Conservation (phyloP, 2,329 filamentous ascomycete species). For the Phaeosphaeria sp. region DNA sequence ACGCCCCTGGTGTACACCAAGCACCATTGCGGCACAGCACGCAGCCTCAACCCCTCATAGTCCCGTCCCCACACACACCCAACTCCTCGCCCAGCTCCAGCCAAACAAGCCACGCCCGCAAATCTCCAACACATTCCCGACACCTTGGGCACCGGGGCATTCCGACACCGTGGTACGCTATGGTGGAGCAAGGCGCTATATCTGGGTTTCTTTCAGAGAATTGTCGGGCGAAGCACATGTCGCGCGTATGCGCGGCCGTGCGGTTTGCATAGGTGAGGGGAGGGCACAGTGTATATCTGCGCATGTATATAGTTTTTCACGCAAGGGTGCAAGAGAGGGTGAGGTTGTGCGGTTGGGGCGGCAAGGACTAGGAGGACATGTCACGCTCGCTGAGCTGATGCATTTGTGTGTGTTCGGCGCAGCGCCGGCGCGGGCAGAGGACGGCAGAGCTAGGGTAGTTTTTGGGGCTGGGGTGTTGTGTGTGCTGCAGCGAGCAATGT, state of each 20-base stretch:
- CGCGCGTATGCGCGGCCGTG: background rate
- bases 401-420: no score
- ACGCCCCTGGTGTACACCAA: background rate
- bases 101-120: conserved; percentile 2
- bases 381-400: no score
- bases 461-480: no score
- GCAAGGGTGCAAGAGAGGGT: background rate
- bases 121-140: conserved; percentile 1
- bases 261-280: background rate
- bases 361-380: no score
- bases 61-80: no score
- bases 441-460: no score
- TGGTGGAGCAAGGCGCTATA: background rate
- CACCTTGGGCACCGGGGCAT: conserved; percentile 2
- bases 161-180: conserved; percentile 1
- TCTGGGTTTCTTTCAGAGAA: background rate
- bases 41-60: background rate
- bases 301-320: no score
- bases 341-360: background rate
- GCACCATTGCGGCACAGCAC: conserved; percentile 9
- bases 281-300: no score
- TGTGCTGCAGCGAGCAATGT: no score
- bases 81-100: no score
- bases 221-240: background rate
- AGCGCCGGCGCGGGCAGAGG: no score